Evolutionary conservation across 768 basidiomycete species (phyloP).

Genomic region (Pluteus cervinus): DNA sequence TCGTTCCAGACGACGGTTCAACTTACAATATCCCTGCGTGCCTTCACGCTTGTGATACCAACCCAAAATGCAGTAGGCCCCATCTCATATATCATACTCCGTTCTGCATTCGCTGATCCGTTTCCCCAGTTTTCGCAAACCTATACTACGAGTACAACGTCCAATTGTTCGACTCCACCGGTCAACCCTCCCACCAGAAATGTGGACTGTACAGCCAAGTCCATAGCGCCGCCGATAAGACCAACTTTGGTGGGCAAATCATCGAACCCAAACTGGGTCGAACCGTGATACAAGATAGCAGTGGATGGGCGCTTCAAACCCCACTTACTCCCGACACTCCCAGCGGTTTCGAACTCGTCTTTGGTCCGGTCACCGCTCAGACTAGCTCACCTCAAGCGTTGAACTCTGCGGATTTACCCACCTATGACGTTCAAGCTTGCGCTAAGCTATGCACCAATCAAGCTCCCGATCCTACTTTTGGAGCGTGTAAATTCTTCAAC

Average conservation of each 20-base stretch:
- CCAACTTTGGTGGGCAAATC: slow-evolving; percentile 37
- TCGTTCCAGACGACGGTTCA: slow-evolving; percentile 34
- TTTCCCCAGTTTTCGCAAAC: slow-evolving; percentile 36
- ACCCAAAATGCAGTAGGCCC: slow-evolving; percentile 33
- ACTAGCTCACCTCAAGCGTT: slow-evolving; percentile 45
- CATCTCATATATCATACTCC: slow-evolving; percentile 5
- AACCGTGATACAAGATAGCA: slow-evolving; percentile 37
- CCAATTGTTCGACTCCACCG: slow-evolving; percentile 33
- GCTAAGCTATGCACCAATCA: slow-evolving; percentile 37
- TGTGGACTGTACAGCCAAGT: slow-evolving; percentile 39
- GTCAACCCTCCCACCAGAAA: slow-evolving; percentile 36
- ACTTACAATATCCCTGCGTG: slow-evolving; percentile 41
- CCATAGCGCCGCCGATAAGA: slow-evolving; percentile 37
- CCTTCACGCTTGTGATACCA: slow-evolving; percentile 29
- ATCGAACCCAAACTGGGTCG: slow-evolving; percentile 25
- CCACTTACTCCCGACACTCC: slow-evolving; percentile 33
- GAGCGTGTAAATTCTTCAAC: slow-evolving; percentile 44
- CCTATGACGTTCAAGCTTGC: slow-evolving; percentile 41
- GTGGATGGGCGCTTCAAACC: slow-evolving; percentile 30
- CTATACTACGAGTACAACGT: slow-evolving; percentile 45
- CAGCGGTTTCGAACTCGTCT: slow-evolving; percentile 38
- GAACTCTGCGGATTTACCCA: slow-evolving; percentile 43
- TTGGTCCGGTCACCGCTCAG: slow-evolving; percentile 37
- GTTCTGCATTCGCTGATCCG: slow-evolving; percentile 1
- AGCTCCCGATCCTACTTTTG: slow-evolving; percentile 32